A percentile compares a stretch with the other conserved stretches of the same genome.
These are phyloP conservation scores for Metschnikowia lochheadii DNA, from an alignment of 805 yeast genomes.

Conservation along the genomic window DNA sequence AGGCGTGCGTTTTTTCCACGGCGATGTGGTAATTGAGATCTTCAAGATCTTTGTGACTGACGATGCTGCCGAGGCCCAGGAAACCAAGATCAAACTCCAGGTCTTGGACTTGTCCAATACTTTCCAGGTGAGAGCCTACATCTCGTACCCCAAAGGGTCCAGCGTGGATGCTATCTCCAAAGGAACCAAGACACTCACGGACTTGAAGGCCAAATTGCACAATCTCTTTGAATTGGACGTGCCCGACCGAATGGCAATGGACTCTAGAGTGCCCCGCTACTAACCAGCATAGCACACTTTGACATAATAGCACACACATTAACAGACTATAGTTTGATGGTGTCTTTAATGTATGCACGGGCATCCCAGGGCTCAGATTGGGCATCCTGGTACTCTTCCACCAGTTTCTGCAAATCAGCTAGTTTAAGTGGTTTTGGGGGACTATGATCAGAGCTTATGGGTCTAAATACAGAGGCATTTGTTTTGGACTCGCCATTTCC, in stretches of 20 bases:
- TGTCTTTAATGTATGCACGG: neutral
- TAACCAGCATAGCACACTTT: neutral
- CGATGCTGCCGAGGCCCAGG: slow-evolving; percentile 21
- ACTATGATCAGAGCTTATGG: slow-evolving; percentile 32
- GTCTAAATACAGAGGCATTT: slow-evolving; percentile 25
- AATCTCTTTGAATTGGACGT: slow-evolving; percentile 66
- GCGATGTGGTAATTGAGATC: slow-evolving; percentile 57
- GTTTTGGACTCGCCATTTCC: slow-evolving; percentile 16
- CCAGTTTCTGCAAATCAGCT: slow-evolving; percentile 9
- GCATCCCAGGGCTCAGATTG: slow-evolving; percentile 1
- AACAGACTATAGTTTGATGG: slow-evolving; percentile 3
- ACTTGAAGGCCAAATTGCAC: slow-evolving; percentile 58
- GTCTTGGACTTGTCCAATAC: slow-evolving; percentile 51
- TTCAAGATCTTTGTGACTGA: slow-evolving; percentile 43
- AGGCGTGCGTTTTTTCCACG: slow-evolving; percentile 61
- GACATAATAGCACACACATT: no score
- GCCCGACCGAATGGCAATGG: slow-evolving; percentile 81
- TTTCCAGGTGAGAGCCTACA: slow-evolving; percentile 58
- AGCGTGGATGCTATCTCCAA: slow-evolving; percentile 69
- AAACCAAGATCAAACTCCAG: slow-evolving; percentile 29
- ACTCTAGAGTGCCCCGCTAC: slow-evolving; percentile 52
- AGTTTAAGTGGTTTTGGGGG: slow-evolving; percentile 24
- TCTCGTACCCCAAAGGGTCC: slow-evolving; percentile 67
- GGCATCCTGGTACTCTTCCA: slow-evolving; percentile 5
- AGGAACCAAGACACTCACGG: slow-evolving; percentile 59